These are phyloP conservation scores for Chytridiales sp. DNA, from an alignment of 371 early-diverging fungal genomes.

Conservation along the genomic window DNA sequence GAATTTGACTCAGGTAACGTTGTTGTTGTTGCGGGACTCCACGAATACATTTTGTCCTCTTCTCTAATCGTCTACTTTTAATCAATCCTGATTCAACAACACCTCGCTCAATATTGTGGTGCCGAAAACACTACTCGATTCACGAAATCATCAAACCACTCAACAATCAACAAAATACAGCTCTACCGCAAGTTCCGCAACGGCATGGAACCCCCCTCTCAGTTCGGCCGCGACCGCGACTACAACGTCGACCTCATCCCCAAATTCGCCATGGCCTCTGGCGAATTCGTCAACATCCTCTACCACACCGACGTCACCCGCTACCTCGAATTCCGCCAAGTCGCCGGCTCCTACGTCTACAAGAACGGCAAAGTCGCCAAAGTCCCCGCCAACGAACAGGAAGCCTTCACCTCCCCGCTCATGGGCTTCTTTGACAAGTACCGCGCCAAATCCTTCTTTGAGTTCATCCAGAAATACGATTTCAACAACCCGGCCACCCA, in stretches of 20 bases:
- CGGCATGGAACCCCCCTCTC: conserved; percentile 63
- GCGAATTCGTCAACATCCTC: conserved; percentile 62
- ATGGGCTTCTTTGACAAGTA: conserved; percentile 98
- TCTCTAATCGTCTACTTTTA: too few relatives aligned
- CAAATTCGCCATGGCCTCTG: conserved; percentile 99
- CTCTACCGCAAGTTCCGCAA: conserved; percentile 86
- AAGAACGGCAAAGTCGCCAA: conserved; percentile 87
- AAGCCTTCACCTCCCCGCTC: conserved; percentile 86
- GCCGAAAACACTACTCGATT: too few relatives aligned
- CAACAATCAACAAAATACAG: conserved; percentile 40
- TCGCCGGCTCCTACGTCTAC: conserved; percentile 95
- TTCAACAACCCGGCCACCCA: conserved; percentile 81
- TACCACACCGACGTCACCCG: conserved; percentile 96
- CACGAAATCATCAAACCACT: too few relatives aligned
- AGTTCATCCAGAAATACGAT: conserved; percentile 88
- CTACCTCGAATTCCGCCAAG: conserved; percentile 97
- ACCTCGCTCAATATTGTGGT: too few relatives aligned
- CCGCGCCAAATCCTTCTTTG: conserved; percentile 95
- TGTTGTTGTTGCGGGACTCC: conserved; percentile 3
- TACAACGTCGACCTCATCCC: conserved; percentile 99
- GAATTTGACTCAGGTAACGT: conserved; percentile 31
- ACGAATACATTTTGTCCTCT: too few relatives aligned
- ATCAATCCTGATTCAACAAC: too few relatives aligned
- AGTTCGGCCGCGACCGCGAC: conserved; percentile 89
- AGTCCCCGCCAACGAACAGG: conserved; percentile 93